Evolutionary conservation across 345 rosid genomes (phyloP), one percentile per base, ranked within the genome.

Genomic region (Rhodomyrtus tomentosa): DNA sequence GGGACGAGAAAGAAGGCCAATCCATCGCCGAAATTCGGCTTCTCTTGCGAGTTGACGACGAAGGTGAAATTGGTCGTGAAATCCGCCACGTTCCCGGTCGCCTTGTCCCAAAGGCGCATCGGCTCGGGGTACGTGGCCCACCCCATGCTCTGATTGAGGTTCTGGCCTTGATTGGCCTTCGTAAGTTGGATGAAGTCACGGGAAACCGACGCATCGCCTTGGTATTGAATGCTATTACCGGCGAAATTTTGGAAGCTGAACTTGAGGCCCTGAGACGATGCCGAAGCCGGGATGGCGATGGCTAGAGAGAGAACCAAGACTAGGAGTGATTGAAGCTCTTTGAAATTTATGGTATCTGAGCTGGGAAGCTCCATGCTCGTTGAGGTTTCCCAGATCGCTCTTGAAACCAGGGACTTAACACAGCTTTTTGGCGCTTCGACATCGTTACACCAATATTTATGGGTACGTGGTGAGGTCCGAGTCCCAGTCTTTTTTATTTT

Each of bases 1-100:
- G 87, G 82, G 3, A 22, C 59, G 73, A 89, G n/a, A 50, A 89
- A 89, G 82, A 89, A 87, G 18, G 87, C 50, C 27, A 89, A 1
- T 15, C 89, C 90, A 76, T 86, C 89, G 2, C 72, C 84, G 10
- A 53, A 42, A 0, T 0, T 1, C 1, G n/a, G 1, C 0, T 0
- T 2, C 2, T 1, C 14, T 4, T 62, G 32, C 3, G 86, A 58
- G 22, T 80, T 0, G 22, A 81, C 16, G 38, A 85, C 82, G 81
- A 87, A 89, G 18, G 86, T 40, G 73, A 87, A 89, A 62, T 68
- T 76, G 56, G 90, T 81, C 3, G 83, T 29, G 86, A 85, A 85
- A 49, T 81, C 48, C 18, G 86, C 83, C 74, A 59, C 55, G 21
- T 45, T 81, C 25, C 86, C 80, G 2, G 86, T 79, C 3, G 55